Evolutionary conservation across 192 early-diverging fungal species (phyloP).

Genomic region (Diversispora eburnea): DNA sequence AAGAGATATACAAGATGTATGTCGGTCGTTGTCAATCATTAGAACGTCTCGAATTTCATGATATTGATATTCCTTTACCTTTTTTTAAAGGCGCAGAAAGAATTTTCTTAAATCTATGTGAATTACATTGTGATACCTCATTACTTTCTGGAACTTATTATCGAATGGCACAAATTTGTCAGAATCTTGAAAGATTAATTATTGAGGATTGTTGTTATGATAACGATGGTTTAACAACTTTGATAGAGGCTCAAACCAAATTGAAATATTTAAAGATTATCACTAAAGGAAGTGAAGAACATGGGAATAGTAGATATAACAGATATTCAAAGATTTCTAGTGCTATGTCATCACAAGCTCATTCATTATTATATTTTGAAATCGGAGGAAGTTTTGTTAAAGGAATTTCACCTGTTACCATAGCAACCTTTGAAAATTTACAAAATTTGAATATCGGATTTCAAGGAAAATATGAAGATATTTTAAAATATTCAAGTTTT

Average conservation of each 20-base stretch:
- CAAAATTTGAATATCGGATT: neutral
- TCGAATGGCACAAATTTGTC: constrained; percentile 18
- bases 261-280: neutral
- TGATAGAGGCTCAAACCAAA: constrained; percentile 4
- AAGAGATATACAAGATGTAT: neutral
- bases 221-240: constrained; percentile 13
- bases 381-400: neutral
- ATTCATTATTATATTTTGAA: neutral
- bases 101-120: neutral
- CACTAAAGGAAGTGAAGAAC: neutral
- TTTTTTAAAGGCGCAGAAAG: constrained; percentile 1
- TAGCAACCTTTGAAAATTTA: neutral
- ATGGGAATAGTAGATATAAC: neutral
- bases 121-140: constrained; percentile 7
- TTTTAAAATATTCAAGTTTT: neutral
- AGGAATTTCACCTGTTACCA: neutral
- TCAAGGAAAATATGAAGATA: neutral
- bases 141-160: neutral
- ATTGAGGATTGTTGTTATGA: neutral
- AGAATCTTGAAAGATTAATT: constrained; percentile 9
- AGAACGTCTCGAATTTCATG: neutral
- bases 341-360: neutral
- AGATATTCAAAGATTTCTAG: neutral
- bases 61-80: constrained; percentile 7
- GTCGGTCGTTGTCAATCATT: neutral